phyloP scores from a whole-genome alignment of 2,329 filamentous ascomycete species.

The Penicillium sp. region DNA sequence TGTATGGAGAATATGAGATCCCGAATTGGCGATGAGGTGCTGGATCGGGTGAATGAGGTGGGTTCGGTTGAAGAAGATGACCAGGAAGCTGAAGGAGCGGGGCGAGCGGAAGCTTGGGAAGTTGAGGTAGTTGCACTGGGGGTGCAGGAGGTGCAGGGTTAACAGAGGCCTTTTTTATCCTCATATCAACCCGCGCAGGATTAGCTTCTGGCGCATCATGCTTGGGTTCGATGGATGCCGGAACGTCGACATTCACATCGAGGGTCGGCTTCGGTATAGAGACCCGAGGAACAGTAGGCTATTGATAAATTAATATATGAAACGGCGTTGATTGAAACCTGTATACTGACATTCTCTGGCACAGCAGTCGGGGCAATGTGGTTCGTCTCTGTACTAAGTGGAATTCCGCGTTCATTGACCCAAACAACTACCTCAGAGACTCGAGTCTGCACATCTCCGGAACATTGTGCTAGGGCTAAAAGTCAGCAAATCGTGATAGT shows the following conservation, averaged over 20 bases:
- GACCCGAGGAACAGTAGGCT: neutral
- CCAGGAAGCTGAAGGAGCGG: neutral
- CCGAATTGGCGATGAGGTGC: constrained; percentile 35
- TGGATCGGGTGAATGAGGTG: constrained; percentile 8
- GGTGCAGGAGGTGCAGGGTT: constrained; percentile 1
- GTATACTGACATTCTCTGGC: constrained; percentile 15
- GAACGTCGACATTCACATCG: neutral
- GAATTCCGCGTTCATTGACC: constrained; percentile 55
- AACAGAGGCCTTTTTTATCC: neutral
- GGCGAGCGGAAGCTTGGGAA: neutral
- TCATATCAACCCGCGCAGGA: neutral
- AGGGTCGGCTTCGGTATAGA: neutral
- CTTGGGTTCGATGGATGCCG: neutral
- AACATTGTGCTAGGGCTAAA: constrained; percentile 27
- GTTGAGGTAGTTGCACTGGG: neutral
- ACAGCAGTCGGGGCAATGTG: constrained; percentile 6
- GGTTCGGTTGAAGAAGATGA: neutral
- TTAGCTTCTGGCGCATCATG: neutral
- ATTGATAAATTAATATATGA: neutral
- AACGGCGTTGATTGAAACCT: neutral
- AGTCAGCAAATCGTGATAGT: constrained; percentile 1
- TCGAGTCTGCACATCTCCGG: constrained; percentile 36
- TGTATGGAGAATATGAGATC: constrained; percentile 57
- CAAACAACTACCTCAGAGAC: constrained; percentile 53
- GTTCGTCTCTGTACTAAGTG: constrained; percentile 42